These are phyloP conservation scores for Pecoramyces ruminantium DNA, from an alignment of 192 early-diverging fungal species.

Conservation along the genomic window DNA sequence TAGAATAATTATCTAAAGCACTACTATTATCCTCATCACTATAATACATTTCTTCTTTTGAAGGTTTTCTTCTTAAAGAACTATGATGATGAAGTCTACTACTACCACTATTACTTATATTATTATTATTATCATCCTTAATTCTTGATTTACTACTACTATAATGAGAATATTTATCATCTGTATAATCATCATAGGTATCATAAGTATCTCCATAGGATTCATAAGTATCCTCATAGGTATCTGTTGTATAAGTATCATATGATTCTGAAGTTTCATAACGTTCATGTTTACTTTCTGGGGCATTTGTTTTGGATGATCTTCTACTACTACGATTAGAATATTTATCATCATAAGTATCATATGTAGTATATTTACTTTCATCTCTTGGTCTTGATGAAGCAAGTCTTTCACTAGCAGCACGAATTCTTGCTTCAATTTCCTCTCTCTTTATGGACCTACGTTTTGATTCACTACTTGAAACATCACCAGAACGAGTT, in stretches of 20 bases:
- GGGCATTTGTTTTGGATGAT: too few relatives aligned
- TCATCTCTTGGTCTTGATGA: not conserved
- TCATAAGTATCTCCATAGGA: not conserved
- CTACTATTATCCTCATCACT: not conserved
- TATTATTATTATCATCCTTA: too few relatives aligned
- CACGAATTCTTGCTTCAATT: not conserved
- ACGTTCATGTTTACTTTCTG: not conserved
- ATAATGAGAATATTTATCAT: not conserved
- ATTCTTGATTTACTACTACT: not conserved
- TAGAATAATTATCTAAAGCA: not conserved
- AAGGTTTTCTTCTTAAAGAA: not conserved
- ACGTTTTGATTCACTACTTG: not conserved
- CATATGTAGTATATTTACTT: not conserved
- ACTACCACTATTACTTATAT: not conserved
- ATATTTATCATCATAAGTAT: not conserved
- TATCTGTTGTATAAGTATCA: not conserved
- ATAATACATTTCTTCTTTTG: not conserved
- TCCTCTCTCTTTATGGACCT: not conserved
- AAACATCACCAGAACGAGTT: too few relatives aligned
- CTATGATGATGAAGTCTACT: not conserved
- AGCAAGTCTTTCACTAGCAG: not conserved
- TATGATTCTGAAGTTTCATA: not conserved
- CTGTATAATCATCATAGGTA: not conserved
- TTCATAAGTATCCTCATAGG: not conserved
- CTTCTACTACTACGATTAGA: not conserved